A percentile compares a stretch with the other conserved stretches of the same genome.
Evolutionary conservation across 225 moss, liverwort and hornwort species (phyloP).

Genomic region (Marchantia paleacea): DNA sequence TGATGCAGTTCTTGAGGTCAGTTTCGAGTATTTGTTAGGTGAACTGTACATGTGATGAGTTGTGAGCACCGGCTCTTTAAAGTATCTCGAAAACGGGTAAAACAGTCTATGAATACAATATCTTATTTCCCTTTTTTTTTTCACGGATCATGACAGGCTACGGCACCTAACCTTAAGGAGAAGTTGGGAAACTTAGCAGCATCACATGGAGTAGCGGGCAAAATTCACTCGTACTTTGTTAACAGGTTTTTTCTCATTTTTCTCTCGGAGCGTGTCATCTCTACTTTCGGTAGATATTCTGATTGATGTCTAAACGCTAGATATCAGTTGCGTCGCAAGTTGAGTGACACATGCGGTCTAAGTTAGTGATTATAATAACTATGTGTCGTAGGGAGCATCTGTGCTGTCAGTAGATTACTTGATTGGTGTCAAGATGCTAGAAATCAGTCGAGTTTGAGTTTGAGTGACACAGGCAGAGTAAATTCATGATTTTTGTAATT

Average conservation of each 20-base stretch:
- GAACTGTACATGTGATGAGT: background rate
- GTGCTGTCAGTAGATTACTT: no score
- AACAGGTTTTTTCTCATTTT: slow-evolving; percentile 37
- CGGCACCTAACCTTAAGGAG: slow-evolving; percentile 67
- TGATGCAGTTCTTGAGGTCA: slow-evolving; percentile 62
- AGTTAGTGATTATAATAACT: no score
- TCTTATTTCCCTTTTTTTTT: background rate
- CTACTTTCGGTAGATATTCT: no score
- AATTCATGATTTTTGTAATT: no score
- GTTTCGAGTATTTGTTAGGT: background rate
- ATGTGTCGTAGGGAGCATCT: slow-evolving; percentile 30
- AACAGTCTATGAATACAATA: no score
- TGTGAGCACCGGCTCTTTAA: background rate
- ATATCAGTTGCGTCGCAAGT: background rate
- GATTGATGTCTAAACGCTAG: background rate
- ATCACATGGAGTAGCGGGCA: slow-evolving; percentile 68
- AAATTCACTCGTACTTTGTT: slow-evolving; percentile 59
- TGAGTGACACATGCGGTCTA: no score
- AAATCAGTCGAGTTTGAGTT: background rate
- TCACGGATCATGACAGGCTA: slow-evolving; percentile 49
- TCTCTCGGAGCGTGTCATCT: background rate
- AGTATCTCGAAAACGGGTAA: no score
- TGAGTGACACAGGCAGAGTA: no score
- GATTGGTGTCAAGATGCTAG: background rate
- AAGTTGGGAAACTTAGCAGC: slow-evolving; percentile 82